These are phyloP conservation scores for Musa itinerans DNA, from an alignment of 176 grass and related monocot species.

Conservation along the genomic window DNA sequence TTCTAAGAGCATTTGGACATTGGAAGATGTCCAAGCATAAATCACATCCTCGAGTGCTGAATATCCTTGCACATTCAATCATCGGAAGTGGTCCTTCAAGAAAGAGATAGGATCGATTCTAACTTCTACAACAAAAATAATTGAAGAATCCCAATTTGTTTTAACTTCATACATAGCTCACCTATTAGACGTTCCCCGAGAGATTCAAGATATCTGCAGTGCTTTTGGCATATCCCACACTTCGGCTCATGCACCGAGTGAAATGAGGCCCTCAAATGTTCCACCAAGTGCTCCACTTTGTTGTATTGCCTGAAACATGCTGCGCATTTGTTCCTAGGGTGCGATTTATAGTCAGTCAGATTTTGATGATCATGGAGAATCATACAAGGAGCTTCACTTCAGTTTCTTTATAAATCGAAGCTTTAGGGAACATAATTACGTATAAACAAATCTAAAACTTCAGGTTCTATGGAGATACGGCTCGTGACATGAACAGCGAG, in stretches of 20 bases:
- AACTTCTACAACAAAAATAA: neutral
- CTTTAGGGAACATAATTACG: too few species aligned
- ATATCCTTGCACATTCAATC: slow-evolving; percentile 60
- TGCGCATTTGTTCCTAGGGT: slow-evolving; percentile 76
- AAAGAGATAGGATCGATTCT: neutral
- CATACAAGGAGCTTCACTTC: neutral
- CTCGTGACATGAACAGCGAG: too few species aligned
- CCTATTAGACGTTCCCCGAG: slow-evolving; percentile 92
- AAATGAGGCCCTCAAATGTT: slow-evolving; percentile 77
- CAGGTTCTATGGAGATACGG: too few species aligned
- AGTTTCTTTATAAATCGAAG: too few species aligned
- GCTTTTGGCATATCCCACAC: slow-evolving; percentile 73
- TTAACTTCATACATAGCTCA: neutral
- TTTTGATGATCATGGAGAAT: neutral
- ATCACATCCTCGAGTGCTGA: slow-evolving; percentile 54
- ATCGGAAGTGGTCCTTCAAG: slow-evolving; percentile 64
- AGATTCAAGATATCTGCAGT: slow-evolving; percentile 84
- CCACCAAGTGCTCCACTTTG: slow-evolving; percentile 84
- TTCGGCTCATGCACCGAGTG: slow-evolving; percentile 76
- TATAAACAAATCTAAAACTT: too few species aligned
- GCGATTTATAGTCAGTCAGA: neutral
- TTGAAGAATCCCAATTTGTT: too few species aligned
- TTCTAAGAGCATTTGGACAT: slow-evolving; percentile 39
- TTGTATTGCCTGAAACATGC: slow-evolving; percentile 89
- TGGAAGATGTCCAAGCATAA: slow-evolving; percentile 74